Base-by-base conservation (phyloP, 2,329 filamentous ascomycete genomes). In the Lecanicillium sp. region DNA sequence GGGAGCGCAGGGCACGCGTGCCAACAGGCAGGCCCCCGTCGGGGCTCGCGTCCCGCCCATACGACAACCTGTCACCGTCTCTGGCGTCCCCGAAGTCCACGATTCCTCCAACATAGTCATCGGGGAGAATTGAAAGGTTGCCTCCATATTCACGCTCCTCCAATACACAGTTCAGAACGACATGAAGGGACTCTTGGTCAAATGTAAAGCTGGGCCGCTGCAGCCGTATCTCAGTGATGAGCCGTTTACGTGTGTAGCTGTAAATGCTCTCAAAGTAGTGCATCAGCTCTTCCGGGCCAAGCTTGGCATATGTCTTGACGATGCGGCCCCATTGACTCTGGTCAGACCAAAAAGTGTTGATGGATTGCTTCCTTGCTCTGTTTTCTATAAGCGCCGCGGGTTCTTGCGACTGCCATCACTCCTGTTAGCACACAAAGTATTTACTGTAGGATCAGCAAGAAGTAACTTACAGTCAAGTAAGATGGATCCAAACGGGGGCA, bases 241-340 rank as follows among this genome's bases (percentile, higher is more conserved):
- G 62, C 9, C 64, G 64, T 20, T 55, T 56, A 34, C 65, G 67
- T 17, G 65, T 64, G 31, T 68, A 71, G 38, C 57, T 61, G 49
- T 68, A 66, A 14, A 63, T 62, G 38, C 66, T 62, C 19, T 66
- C 60, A 31, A 75, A 61, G 40, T 74, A 62, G 43, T 67, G 57
- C 45, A 72, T 61, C n/a, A 77, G 59, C 39, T 71, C 60, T 10
- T 61, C 53, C 0, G 73, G 73, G 4, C 62, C 58, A 7, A 77
- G 59, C 54, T 75, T 77, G 47, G 69, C 56, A 42, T 66, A 66
- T 1, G 64, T 67, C 43, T 64, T 63, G 29, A 68, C 51, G 25
- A 68, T 60, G 14, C 63, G 60, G 12, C 55, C 52, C 56, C 59
- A 62, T 34, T 49, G 50, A 36, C 57, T 59, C 37, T 60, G 56